Evolutionary conservation across 306 rosid species (phyloP).

Genomic region (Lagenaria siceraria): DNA sequence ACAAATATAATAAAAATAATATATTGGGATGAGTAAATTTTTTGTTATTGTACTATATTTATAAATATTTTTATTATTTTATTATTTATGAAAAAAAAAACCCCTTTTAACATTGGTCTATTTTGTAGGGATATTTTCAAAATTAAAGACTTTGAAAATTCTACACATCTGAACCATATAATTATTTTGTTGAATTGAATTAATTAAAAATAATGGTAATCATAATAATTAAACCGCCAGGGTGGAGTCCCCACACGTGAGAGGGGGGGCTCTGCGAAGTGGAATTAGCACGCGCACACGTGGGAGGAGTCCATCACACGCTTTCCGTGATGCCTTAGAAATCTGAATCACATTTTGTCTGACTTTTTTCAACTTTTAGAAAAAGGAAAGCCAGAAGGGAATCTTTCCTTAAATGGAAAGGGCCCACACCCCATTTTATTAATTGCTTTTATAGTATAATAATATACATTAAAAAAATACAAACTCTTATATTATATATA

Average conservation of each 20-base stretch:
- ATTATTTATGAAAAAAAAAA: no score
- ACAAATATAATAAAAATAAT: no score
- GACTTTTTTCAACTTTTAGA: neutral
- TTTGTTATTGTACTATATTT: no score
- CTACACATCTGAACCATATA: no score
- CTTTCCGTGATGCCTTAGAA: neutral
- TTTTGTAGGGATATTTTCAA: no score
- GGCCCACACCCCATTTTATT: neutral
- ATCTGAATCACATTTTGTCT: neutral
- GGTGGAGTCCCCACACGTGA: neutral
- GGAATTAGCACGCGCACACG: neutral
- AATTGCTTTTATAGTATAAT: neutral
- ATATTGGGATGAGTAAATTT: no score
- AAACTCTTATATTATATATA: no score
- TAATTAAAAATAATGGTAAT: no score
- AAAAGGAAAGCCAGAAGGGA: neutral
- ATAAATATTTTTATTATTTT: no score
- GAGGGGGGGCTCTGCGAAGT: neutral
- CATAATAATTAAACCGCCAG: neutral
- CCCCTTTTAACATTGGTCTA: no score
- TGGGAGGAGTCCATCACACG: conserved; percentile 1
- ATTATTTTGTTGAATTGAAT: no score
- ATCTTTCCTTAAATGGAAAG: conserved; percentile 11
- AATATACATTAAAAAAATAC: neutral
- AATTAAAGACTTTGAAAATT: no score